These are phyloP conservation scores for Calvatia gigantea DNA, from an alignment of 768 basidiomycete genomes.

Conservation along the genomic window DNA sequence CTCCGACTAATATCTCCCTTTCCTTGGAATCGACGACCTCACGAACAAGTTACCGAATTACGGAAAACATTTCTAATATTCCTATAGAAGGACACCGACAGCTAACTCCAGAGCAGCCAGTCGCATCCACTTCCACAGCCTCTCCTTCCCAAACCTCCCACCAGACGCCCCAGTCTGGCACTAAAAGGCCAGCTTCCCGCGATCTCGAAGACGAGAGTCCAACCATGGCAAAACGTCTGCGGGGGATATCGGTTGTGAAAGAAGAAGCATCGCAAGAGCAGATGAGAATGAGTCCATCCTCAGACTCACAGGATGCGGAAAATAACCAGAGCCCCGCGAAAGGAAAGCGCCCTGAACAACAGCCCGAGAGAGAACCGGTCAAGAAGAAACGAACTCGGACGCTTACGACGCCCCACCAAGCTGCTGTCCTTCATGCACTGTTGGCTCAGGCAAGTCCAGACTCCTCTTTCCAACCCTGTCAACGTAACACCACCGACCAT, in stretches of 20 bases:
- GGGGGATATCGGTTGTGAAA: constrained; percentile 27
- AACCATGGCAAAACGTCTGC: constrained; percentile 43
- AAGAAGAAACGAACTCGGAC: constrained; percentile 85
- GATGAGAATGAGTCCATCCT: constrained; percentile 42
- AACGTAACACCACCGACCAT: not conserved
- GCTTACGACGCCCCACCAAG: constrained; percentile 84
- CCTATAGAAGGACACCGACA: constrained; percentile 5
- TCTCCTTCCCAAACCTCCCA: constrained; percentile 23
- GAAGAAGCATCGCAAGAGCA: constrained; percentile 3
- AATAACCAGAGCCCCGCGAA: constrained; percentile 49
- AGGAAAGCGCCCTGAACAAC: constrained; percentile 36
- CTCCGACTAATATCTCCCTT: constrained; percentile 32
- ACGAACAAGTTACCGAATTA: constrained; percentile 40
- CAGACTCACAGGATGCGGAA: constrained; percentile 57
- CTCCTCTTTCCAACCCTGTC: not conserved
- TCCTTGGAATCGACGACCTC: constrained; percentile 34
- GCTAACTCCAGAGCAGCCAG: not conserved
- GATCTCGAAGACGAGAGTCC: constrained; percentile 24
- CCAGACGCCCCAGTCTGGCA: constrained; percentile 6
- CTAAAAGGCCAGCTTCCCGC: constrained; percentile 19
- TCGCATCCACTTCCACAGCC: constrained; percentile 20
- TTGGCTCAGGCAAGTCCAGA: constrained; percentile 65
- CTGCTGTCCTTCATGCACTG: constrained; percentile 81
- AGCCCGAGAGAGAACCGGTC: constrained; percentile 40
- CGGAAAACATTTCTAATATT: constrained; percentile 27